Evolutionary conservation across 140 eudicot genomes (phyloP), one percentile per base, ranked within the genome.

Genomic region (Cichorium intybus): DNA sequence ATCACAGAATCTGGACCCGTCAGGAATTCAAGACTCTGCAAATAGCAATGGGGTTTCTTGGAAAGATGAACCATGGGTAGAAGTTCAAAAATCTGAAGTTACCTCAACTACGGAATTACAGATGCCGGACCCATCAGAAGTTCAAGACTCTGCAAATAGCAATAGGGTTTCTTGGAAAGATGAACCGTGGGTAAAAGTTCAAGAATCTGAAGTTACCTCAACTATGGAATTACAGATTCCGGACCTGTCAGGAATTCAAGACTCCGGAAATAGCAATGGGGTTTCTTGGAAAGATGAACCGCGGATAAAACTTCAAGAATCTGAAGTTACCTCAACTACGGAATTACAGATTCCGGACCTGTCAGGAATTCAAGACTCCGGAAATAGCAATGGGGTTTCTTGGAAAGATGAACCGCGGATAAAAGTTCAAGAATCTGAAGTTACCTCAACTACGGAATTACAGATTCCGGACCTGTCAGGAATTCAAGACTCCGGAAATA

Each of bases 351-450:
- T 66, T 50, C 76, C 7, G 7, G 51, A 57, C 6, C 22, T 9
- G 21, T 69, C 58, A 0, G 7, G 34, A 16, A 70, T 24, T 75
- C 79, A 53, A 27, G 61, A 50, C 57, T 69, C 66, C n/a, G 77
- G 49, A 54, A 72, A 58, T 16, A 37, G 66, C 62, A 62, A 67
- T 24, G 64, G 54, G 48, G 71, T 47, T 6, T 50, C 66, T 29
- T 76, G 60, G 76, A 84, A 74, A 53, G 79, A 68, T 11, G 93
- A 81, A 72, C 66, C 48, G 47, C 84, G 74, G 12, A 17, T 71
- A 58, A 77, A 69, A 75, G 84, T 81, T 69, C 80, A 60, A 74
- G 83, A 68, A 54, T 72, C 83, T 56, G 74, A 62, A 47, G 83
- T 64, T 17, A 46, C 69, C n/a, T n/a, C 56, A 50, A 74, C 51